These are phyloP conservation scores for Cercophora sp. DNA, from an alignment of 495 filamentous ascomycete genomes.

Conservation along the genomic window DNA sequence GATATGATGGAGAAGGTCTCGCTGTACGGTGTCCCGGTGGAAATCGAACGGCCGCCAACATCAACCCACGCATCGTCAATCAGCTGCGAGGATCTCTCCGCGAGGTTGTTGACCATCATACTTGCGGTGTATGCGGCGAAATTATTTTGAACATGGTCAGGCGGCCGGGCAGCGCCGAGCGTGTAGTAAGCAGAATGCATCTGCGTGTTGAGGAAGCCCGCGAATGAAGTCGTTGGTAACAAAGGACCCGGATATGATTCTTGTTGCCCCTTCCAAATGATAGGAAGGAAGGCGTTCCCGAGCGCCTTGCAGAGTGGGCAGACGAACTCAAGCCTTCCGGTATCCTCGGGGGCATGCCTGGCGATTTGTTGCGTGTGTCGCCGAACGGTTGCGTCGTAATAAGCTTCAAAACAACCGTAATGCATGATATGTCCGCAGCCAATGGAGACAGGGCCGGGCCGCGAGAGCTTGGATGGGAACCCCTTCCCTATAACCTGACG, in stretches of 20 bases:
- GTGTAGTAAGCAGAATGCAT: conserved; percentile 33
- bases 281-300: conserved; percentile 91
- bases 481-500: conserved; percentile 84
- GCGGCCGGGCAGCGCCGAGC: conserved; percentile 36
- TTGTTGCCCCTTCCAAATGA: conserved; percentile 91
- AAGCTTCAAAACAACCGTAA: conserved; percentile 89
- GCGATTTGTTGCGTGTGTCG: conserved; percentile 90
- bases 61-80: conserved; percentile 34
- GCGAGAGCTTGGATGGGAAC: conserved; percentile 64
- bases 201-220: conserved; percentile 55
- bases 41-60: conserved; percentile 23
- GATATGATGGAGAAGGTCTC: conserved; percentile 27
- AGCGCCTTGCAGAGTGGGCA: conserved; percentile 98
- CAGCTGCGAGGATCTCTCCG: conserved; percentile 31
- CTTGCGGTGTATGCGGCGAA: conserved; percentile 66
- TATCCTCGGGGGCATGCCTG: conserved; percentile 80
- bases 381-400: conserved; percentile 73
- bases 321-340: conserved; percentile 78
- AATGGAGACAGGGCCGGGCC: conserved; percentile 77
- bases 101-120: conserved; percentile 56
- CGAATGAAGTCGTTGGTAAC: conserved; percentile 54
- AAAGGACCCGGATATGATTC: conserved; percentile 70
- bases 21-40: conserved; percentile 29
- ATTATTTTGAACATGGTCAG: conserved; percentile 49
- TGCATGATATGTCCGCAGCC: conserved; percentile 99